These are phyloP conservation scores for Cladophialophora chaetospira DNA, from an alignment of 2,329 filamentous ascomycete species.

Conservation along the genomic window DNA sequence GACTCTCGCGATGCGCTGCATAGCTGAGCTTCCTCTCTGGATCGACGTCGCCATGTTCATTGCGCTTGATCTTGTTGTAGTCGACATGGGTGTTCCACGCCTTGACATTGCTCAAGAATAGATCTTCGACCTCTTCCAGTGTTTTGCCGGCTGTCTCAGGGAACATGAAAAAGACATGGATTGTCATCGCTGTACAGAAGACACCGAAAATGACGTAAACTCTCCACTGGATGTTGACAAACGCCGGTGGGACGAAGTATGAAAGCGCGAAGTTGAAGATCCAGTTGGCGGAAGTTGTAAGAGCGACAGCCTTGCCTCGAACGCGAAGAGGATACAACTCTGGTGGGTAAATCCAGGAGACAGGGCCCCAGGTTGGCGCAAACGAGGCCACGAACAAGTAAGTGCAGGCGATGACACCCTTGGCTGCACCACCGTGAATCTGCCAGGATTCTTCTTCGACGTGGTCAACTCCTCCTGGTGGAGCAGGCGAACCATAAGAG, in stretches of 20 bases:
- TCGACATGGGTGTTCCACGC: conserved; percentile 25
- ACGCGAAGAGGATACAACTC: conserved; percentile 65
- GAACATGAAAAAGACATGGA: conserved; percentile 70
- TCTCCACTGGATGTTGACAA: conserved; percentile 60
- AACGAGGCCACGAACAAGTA: conserved; percentile 73
- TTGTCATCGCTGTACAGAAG: conserved; percentile 68
- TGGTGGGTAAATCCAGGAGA: conserved; percentile 55
- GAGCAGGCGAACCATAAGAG: conserved; percentile 44
- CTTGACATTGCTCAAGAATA: conserved; percentile 20
- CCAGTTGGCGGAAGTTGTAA: conserved; percentile 65
- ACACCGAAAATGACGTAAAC: conserved; percentile 76
- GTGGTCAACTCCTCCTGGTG: conserved; percentile 37
- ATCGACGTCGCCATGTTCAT: conserved; percentile 24
- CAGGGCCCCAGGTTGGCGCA: conserved; percentile 59
- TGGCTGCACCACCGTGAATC: conserved; percentile 51
- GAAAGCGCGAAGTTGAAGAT: conserved; percentile 61
- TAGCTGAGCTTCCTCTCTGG: conserved; percentile 23
- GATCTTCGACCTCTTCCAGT: conserved; percentile 66
- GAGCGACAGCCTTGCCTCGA: conserved; percentile 64
- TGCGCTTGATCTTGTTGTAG: conserved; percentile 17
- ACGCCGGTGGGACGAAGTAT: conserved; percentile 62
- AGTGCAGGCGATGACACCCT: conserved; percentile 68
- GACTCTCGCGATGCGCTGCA: conserved; percentile 16
- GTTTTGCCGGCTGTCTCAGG: conserved; percentile 73
- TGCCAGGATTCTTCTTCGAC: conserved; percentile 44